Percentiles rank a stretch among this genome's conserved stretches.
Evolutionary conservation across 352 stramenopile genomes (phyloP).

Genomic region (Phytopythium chamaehyphon): DNA sequence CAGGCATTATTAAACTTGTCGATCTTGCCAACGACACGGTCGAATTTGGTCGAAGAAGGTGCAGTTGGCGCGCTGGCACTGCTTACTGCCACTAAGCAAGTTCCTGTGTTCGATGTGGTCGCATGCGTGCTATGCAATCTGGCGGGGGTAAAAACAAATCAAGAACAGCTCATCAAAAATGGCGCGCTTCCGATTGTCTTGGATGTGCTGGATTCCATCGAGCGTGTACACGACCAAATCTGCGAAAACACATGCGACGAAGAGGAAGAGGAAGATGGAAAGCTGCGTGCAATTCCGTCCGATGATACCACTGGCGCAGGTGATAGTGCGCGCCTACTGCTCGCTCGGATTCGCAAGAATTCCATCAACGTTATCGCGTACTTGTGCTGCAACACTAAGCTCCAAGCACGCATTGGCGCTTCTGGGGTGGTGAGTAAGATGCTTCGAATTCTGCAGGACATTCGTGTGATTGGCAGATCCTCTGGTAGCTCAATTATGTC

Average conservation of each 20-base stretch:
- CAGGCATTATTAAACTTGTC: constrained; percentile 76
- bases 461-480: constrained; percentile 1
- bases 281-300: background rate
- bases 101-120: constrained; percentile 39
- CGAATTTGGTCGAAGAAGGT: constrained; percentile 70
- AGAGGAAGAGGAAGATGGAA: constrained; percentile 4
- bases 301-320: constrained; percentile 13
- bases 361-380: constrained; percentile 58
- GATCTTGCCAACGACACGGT: constrained; percentile 69
- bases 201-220: constrained; percentile 33
- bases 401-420: constrained; percentile 51
- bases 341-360: constrained; percentile 48
- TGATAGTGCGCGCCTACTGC: constrained; percentile 6
- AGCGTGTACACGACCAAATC: constrained; percentile 21
- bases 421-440: constrained; percentile 53
- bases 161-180: constrained; percentile 57
- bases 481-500: background rate
- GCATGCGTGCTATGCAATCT: constrained; percentile 60
- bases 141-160: constrained; percentile 53
- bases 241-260: constrained; percentile 3
- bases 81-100: constrained; percentile 27
- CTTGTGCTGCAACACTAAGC: constrained; percentile 72
- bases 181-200: constrained; percentile 41
- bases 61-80: constrained; percentile 52
- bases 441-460: constrained; percentile 29